phyloP scores from a whole-genome alignment of 257 asterid species.

The Jasminum sambac region DNA sequence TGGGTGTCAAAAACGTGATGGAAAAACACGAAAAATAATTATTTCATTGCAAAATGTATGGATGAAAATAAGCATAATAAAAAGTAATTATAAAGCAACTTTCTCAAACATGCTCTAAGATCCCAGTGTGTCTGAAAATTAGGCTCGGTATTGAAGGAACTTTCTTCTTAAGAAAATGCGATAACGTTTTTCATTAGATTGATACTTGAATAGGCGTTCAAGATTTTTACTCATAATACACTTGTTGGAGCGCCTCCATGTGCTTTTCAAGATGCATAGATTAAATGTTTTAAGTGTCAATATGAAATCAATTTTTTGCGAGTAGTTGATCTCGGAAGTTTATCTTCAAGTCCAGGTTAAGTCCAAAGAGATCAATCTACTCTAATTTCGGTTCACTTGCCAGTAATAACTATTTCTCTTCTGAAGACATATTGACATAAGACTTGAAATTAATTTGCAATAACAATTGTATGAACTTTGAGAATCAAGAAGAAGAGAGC shows the following conservation, averaged over 20 bases:
- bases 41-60: too few species aligned
- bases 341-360: not conserved
- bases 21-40: too few species aligned
- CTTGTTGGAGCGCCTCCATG: not conserved
- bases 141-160: not conserved
- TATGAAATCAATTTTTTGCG: not conserved
- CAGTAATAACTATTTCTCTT: not conserved
- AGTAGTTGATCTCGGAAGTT: not conserved
- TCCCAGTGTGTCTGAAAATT: not conserved
- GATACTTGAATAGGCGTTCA: not conserved
- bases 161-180: not conserved
- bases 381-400: not conserved
- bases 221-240: not conserved
- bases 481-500: too few species aligned
- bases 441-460: too few species aligned
- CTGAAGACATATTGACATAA: not conserved
- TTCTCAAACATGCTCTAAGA: too few species aligned
- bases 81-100: too few species aligned
- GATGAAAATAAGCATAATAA: too few species aligned
- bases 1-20: too few species aligned
- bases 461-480: too few species aligned
- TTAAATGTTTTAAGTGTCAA: not conserved
- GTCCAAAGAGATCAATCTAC: not conserved
- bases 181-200: not conserved
- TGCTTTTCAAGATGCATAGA: not conserved